Evolutionary conservation across 371 early-diverging fungal species (phyloP), one percentile per base, ranked within the genome.

Genomic region (Dichotomocladium elegans): DNA sequence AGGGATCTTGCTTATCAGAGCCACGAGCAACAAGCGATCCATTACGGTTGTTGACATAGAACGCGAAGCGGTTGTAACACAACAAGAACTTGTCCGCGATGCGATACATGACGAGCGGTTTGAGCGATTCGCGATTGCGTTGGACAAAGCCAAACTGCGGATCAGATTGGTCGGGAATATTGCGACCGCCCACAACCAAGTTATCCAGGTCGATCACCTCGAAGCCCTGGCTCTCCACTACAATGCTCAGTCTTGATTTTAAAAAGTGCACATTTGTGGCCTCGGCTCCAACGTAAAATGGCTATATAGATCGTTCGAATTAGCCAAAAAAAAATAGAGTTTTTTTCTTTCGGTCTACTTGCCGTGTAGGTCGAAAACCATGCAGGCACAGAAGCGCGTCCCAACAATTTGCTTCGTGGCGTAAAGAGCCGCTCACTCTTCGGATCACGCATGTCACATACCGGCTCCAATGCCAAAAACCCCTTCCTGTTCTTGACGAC

Each of bases 11-110:
- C 74, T 61, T 68, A 60, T 63, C 64, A 26, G 68, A 43, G 31
- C 69, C 68, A 25, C 68, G 62, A 19, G 55, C 58, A 5, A 72
- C 77, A 19, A 77, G 28, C 21, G 74, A 70, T 7, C 77, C 77
- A 48, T 69, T 69, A 29, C 72, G 69, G 56, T 89, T 88, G 67
- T 95, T 88, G 40, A 96, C 93, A 58, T 87, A 94, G 62, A 96
- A 95, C 1, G 88, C 93, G 76, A 93, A 92, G 54, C 92, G 91
- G 34, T 92, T 89, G 67, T 94, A 96, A 62, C 95, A 95, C 31
- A 95, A 76, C 46, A 96, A 64, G 64, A 93, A 77, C 40, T 67
- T 73, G 42, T 87, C 82, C 28, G 65, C 69, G 22, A 93, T 81
- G 34, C 92, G 82, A 68, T 90, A 95, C 62, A 96, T 85, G 15